Conservation (phyloP, 2,329 filamentous ascomycete genomes). For the Epichloe amarillans region DNA sequence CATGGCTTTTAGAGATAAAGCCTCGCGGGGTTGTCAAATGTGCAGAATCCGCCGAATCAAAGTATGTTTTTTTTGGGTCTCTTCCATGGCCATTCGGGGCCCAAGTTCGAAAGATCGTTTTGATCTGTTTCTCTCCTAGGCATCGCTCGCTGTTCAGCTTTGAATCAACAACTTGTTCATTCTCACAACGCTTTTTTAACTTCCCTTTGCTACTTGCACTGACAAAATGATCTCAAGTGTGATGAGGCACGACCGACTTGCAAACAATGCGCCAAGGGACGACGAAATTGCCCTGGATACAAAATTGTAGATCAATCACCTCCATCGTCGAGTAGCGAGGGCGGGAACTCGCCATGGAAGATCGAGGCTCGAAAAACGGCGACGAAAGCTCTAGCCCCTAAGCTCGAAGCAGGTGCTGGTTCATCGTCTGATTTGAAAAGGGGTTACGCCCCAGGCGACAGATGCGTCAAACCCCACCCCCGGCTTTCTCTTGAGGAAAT, state of each 20-base stretch:
- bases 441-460: constrained; percentile 8
- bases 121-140: too few relatives aligned
- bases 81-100: neutral
- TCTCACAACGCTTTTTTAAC: too few relatives aligned
- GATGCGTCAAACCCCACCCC: constrained; percentile 18
- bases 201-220: too few relatives aligned
- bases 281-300: constrained; percentile 50
- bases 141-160: too few relatives aligned
- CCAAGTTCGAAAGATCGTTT: neutral
- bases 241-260: constrained; percentile 53
- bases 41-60: constrained; percentile 60
- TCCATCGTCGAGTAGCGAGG: neutral
- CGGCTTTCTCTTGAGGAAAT: constrained; percentile 36
- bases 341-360: constrained; percentile 44
- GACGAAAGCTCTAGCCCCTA: constrained; percentile 46
- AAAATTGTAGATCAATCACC: constrained; percentile 51
- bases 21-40: constrained; percentile 57
- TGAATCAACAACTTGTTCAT: too few relatives aligned
- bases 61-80: constrained; percentile 25
- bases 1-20: constrained; percentile 53
- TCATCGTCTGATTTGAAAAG: constrained; percentile 13
- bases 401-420: constrained; percentile 28
- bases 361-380: constrained; percentile 34
- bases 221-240: constrained; percentile 32
- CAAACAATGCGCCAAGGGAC: constrained; percentile 48